Evolutionary conservation across 345 rosid genomes (phyloP).

Genomic region (Crucihimalaya himalaica): DNA sequence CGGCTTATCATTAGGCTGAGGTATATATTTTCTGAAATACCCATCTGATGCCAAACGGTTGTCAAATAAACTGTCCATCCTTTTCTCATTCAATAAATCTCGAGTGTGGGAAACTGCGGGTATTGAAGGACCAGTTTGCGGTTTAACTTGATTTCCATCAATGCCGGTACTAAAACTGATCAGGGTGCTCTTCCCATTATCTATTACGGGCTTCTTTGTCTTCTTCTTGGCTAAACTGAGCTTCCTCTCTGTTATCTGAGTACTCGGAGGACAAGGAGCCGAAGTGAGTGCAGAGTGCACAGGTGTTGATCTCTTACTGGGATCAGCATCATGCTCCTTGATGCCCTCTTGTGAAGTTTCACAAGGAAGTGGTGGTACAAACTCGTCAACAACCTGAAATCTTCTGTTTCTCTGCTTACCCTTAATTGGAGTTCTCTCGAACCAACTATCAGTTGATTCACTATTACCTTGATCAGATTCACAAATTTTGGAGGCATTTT

Average conservation of each 20-base stretch:
- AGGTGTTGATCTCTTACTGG: conserved; percentile 35
- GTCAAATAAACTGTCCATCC: conserved; percentile 28
- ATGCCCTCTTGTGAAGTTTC: conserved; percentile 44
- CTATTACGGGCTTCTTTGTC: conserved; percentile 45
- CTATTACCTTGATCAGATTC: conserved; percentile 44
- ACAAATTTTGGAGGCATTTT: conserved; percentile 37
- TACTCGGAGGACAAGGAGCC: conserved; percentile 39
- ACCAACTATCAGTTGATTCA: conserved; percentile 42
- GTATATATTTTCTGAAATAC: conserved; percentile 36
- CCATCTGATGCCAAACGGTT: conserved; percentile 45
- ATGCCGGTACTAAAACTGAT: conserved; percentile 40
- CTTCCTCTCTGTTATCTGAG: conserved; percentile 48
- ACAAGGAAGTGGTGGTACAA: conserved; percentile 37
- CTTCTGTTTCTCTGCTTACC: conserved; percentile 61
- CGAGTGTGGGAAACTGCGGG: conserved; percentile 37
- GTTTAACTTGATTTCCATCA: conserved; percentile 35
- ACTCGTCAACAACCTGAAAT: conserved; percentile 42
- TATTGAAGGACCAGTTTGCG: conserved; percentile 34
- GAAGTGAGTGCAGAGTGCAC: conserved; percentile 29
- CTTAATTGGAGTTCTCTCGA: conserved; percentile 41
- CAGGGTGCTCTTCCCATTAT: conserved; percentile 40
- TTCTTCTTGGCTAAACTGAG: conserved; percentile 50
- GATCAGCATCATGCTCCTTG: conserved; percentile 39
- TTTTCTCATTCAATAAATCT: conserved; percentile 24
- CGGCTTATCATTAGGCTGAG: conserved; percentile 40